Percentiles rank a stretch among this genome's conserved stretches.
These are phyloP conservation scores for Lepidopterella palustris DNA, from an alignment of 495 filamentous ascomycete species.

Conservation along the genomic window DNA sequence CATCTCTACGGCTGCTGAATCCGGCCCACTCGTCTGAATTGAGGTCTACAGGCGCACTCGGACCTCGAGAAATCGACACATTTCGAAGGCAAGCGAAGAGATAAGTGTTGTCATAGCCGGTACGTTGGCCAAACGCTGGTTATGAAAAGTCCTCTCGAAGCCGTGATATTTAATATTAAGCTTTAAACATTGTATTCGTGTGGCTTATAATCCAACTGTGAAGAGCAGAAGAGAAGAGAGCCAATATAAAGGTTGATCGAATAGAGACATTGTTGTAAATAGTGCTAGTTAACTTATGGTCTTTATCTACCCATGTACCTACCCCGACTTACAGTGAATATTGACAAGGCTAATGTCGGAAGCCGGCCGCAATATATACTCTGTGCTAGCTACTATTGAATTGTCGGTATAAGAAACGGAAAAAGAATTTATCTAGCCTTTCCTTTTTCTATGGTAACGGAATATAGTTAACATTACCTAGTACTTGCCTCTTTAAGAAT, in stretches of 20 bases:
- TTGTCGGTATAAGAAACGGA: not conserved
- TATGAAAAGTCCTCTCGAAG: not conserved
- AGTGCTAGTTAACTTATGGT: not conserved
- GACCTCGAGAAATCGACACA: not conserved
- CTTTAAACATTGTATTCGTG: not conserved
- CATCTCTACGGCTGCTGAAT: not conserved
- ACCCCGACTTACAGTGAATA: not conserved
- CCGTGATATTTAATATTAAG: not conserved
- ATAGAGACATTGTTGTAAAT: not conserved
- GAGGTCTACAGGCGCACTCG: not conserved
- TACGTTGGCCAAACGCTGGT: not conserved
- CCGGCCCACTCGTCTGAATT: not conserved
- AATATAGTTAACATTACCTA: slow-evolving; percentile 3
- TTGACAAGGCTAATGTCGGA: not conserved
- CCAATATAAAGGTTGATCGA: not conserved
- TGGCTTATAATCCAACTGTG: not conserved
- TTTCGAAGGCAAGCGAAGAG: not conserved
- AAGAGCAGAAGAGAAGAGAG: not conserved
- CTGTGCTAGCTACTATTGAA: not conserved
- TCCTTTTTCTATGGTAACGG: not conserved
- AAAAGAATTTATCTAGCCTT: not conserved
- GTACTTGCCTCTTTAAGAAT: not conserved
- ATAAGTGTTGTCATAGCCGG: not conserved
- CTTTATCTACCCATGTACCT: not conserved
- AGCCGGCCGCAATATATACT: not conserved